These are phyloP conservation scores for Lonicera japonica DNA, from an alignment of 129 eudicot species.

Conservation along the genomic window DNA sequence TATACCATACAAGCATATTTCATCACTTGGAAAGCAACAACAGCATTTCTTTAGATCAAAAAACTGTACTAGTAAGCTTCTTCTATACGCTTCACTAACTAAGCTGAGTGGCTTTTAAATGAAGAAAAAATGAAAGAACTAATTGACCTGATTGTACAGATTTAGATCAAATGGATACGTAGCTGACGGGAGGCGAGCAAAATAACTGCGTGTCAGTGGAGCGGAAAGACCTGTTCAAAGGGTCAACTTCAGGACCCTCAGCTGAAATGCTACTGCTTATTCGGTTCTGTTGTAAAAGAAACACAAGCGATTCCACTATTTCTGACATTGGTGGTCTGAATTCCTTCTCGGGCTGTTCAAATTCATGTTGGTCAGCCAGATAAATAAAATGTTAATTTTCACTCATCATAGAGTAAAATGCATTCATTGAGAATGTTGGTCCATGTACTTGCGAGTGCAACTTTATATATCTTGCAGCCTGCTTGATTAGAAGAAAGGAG, in stretches of 20 bases:
- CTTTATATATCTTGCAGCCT: too few species aligned
- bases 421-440: background rate
- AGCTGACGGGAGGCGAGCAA: conserved; percentile 67
- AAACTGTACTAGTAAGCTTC: too few species aligned
- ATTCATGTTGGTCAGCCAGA: background rate
- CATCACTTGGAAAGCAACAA: too few species aligned
- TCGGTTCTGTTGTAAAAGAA: conserved; percentile 35
- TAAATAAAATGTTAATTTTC: background rate
- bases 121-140: too few species aligned
- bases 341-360: conserved; percentile 63
- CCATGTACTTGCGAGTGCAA: too few species aligned
- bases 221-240: conserved; percentile 60
- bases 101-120: too few species aligned
- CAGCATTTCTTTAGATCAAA: too few species aligned
- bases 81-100: too few species aligned
- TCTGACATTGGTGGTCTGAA: conserved; percentile 76
- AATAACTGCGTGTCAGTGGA: conserved; percentile 60
- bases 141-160: too few species aligned
- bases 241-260: conserved; percentile 28
- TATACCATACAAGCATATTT: too few species aligned
- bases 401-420: background rate
- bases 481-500: too few species aligned
- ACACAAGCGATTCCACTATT: conserved; percentile 47
- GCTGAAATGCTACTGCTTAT: too few species aligned
- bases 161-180: conserved; percentile 42